Evolutionary conservation across 306 rosid genomes (phyloP).

Genomic region (Quercus aquifolioides): DNA sequence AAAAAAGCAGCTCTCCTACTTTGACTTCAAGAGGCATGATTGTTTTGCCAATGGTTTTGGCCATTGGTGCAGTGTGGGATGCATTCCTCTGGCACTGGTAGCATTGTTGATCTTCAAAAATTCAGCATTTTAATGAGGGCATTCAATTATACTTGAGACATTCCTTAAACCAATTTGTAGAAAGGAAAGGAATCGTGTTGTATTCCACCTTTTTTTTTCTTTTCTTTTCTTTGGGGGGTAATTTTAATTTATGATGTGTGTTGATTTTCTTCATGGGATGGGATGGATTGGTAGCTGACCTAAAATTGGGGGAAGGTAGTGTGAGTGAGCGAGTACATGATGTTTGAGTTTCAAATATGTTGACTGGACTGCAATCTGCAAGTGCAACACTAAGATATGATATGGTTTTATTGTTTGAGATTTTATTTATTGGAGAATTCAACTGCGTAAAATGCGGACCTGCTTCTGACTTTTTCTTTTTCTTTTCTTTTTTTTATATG

Average conservation of each 20-base stretch:
- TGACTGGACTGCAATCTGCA: neutral
- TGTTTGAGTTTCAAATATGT: slow-evolving; percentile 19
- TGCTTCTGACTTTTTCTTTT: neutral
- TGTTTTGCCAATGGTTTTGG: slow-evolving; percentile 51
- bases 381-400: slow-evolving; percentile 17
- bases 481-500: too few relatives aligned
- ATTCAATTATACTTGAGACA: neutral
- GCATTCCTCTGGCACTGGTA: slow-evolving; percentile 49
- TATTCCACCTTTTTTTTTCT: neutral
- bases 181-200: slow-evolving; percentile 20
- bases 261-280: slow-evolving; percentile 1
- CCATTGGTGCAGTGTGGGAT: slow-evolving; percentile 64
- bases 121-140: neutral
- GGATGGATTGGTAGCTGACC: slow-evolving; percentile 12
- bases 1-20: slow-evolving; percentile 25
- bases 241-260: neutral
- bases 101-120: neutral
- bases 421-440: slow-evolving; percentile 42
- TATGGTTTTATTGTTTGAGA: neutral
- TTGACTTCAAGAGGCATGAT: slow-evolving; percentile 28
- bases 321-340: neutral
- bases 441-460: slow-evolving; percentile 29
- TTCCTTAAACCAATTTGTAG: slow-evolving; percentile 5
- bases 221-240: neutral
- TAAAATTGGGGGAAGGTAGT: slow-evolving; percentile 20